Evolutionary conservation across 179 eudicot species (phyloP).

Genomic region (Camellia oleifera): DNA sequence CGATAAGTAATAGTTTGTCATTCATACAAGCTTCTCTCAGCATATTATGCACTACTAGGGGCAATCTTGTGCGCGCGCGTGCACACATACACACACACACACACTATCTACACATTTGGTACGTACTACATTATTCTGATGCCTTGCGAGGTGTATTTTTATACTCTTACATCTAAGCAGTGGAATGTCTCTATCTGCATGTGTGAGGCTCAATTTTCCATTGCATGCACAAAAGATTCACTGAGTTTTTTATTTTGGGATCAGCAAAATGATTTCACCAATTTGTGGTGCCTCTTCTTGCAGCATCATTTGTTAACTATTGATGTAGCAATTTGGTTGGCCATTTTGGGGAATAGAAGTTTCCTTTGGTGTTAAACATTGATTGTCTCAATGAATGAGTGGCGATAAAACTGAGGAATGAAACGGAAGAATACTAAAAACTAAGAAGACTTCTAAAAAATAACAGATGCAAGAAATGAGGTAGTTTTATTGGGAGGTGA

Average conservation of each 20-base stretch:
- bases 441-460: too few species aligned
- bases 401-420: not conserved
- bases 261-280: not conserved
- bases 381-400: not conserved
- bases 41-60: not conserved
- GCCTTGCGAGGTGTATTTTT: not conserved
- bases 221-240: not conserved
- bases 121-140: too few species aligned
- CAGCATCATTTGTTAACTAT: not conserved
- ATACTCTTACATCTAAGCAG: not conserved
- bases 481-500: too few species aligned
- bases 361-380: not conserved
- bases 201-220: not conserved
- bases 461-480: too few species aligned
- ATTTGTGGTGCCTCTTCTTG: not conserved
- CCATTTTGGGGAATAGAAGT: not conserved
- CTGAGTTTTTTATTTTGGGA: too few species aligned
- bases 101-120: too few species aligned
- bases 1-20: too few species aligned
- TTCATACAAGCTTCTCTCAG: not conserved
- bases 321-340: too few species aligned
- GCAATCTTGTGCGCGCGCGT: not conserved
- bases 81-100: too few species aligned
- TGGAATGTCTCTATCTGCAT: not conserved
- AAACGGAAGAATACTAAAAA: not conserved